These are phyloP conservation scores for Cladosporium sp. DNA, from an alignment of 2,329 filamentous ascomycete species.

Conservation along the genomic window DNA sequence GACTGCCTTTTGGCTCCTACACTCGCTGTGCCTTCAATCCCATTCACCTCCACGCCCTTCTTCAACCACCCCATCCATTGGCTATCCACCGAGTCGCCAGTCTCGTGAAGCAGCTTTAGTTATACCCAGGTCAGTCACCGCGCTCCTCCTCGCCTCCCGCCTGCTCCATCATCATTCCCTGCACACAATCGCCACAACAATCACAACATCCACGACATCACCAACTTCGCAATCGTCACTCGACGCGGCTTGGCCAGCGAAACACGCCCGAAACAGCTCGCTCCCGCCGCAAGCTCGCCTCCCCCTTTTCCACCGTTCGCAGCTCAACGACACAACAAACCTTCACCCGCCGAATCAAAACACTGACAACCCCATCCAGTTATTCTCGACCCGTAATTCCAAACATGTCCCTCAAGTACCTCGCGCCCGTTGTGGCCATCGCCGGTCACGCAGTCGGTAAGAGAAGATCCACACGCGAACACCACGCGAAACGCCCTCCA, in stretches of 20 bases:
- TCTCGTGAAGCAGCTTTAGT: slow-evolving; percentile 13
- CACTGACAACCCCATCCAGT: slow-evolving; percentile 11
- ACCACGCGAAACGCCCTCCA: neutral
- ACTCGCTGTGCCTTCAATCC: slow-evolving; percentile 9
- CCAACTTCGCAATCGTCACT: too few relatives aligned
- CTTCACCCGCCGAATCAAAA: too few relatives aligned
- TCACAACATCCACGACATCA: neutral
- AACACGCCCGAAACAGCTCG: neutral
- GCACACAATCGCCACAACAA: too few relatives aligned
- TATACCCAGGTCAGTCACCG: slow-evolving; percentile 12
- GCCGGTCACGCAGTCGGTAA: slow-evolving; percentile 50
- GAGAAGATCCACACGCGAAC: slow-evolving; percentile 20
- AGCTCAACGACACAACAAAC: neutral
- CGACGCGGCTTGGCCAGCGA: too few relatives aligned
- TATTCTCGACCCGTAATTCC: slow-evolving; percentile 12
- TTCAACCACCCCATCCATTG: slow-evolving; percentile 9
- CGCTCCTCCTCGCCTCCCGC: too few relatives aligned
- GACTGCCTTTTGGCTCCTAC: slow-evolving; percentile 16
- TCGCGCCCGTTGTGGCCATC: slow-evolving; percentile 53
- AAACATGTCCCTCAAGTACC: slow-evolving; percentile 53
- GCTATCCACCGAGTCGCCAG: slow-evolving; percentile 9
- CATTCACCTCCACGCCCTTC: neutral
- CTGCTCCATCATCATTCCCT: too few relatives aligned
- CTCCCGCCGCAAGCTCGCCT: neutral
- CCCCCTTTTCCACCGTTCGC: neutral